These are phyloP conservation scores for Neurospora sp. DNA, from an alignment of 495 filamentous ascomycete species.

Conservation along the genomic window DNA sequence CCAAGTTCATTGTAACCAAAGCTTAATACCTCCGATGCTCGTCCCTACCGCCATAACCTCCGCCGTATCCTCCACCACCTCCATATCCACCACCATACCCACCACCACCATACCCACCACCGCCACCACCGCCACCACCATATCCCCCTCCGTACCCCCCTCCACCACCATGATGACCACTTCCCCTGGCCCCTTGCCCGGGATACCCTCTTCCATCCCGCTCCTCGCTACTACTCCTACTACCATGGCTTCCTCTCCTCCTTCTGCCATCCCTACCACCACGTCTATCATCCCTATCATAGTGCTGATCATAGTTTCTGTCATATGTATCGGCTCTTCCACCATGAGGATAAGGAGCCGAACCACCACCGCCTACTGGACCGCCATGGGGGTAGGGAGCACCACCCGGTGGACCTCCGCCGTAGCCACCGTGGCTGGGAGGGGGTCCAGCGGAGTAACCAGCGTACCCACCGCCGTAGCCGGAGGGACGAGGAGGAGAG, in stretches of 20 bases:
- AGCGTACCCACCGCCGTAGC: neutral
- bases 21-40: neutral
- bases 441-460: neutral
- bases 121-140: neutral
- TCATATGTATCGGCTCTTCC: neutral
- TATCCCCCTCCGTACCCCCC: neutral
- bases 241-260: neutral
- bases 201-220: neutral
- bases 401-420: neutral
- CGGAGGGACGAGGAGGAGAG: neutral
- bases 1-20: neutral
- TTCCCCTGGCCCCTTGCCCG: neutral
- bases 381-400: neutral
- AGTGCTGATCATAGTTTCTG: neutral
- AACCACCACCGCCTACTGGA: neutral
- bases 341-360: neutral
- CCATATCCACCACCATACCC: neutral
- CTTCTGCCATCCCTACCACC: neutral
- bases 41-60: neutral
- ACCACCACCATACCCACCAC: neutral
- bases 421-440: neutral
- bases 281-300: neutral
- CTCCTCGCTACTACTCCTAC: neutral
- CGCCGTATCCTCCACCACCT: neutral
- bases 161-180: neutral